These are phyloP conservation scores for Aureobasidium subglaciale DNA, from an alignment of 2,329 filamentous ascomycete species.

Conservation along the genomic window DNA sequence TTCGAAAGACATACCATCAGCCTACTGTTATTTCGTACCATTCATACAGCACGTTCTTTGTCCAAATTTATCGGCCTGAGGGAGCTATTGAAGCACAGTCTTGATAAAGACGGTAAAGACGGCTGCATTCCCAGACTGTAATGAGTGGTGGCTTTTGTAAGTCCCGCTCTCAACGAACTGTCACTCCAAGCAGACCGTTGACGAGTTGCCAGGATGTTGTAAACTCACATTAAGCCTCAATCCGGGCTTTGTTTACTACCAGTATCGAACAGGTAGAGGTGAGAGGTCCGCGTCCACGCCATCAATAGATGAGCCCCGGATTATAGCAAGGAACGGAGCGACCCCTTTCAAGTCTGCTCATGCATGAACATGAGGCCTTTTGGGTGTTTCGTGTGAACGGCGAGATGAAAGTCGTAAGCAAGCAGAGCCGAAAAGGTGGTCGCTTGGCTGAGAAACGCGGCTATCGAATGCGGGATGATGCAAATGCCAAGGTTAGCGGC, in stretches of 20 bases:
- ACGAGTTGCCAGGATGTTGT: background rate
- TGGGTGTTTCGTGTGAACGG: background rate
- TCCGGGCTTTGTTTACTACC: background rate
- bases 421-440: conserved; percentile 3
- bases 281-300: background rate
- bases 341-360: background rate
- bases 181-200: background rate
- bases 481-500: conserved; percentile 1
- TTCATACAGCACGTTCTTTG: too few species aligned
- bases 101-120: background rate
- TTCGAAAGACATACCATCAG: too few species aligned
- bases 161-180: conserved; percentile 6
- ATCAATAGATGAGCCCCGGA: background rate
- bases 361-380: conserved; percentile 8
- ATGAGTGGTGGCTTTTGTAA: background rate
- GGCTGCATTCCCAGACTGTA: background rate
- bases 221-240: background rate
- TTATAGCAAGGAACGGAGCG: background rate
- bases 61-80: too few species aligned
- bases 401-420: background rate
- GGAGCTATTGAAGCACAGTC: background rate
- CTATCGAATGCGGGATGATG: conserved; percentile 12
- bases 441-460: conserved; percentile 8
- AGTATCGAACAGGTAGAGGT: too few species aligned
- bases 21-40: too few species aligned